Conservation (phyloP, 495 filamentous ascomycete genomes). For the Friedmanniomyces simplex region DNA sequence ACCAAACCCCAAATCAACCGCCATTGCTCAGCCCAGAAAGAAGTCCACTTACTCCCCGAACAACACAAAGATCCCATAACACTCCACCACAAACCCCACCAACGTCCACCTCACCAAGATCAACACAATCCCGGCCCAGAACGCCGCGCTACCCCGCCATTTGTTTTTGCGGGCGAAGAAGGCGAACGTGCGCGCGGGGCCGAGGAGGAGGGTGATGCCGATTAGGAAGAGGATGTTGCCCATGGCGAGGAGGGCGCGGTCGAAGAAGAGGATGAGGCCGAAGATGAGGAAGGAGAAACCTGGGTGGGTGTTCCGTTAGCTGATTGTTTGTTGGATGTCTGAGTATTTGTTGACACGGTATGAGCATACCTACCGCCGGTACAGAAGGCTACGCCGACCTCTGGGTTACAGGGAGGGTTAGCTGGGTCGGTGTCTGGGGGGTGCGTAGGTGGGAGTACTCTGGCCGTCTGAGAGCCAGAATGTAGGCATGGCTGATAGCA, state of each 20-base stretch:
- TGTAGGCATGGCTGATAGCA: slow-evolving; percentile 40
- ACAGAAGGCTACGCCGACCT: slow-evolving; percentile 93
- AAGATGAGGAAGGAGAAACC: slow-evolving; percentile 89
- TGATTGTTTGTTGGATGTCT: no score
- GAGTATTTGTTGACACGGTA: not conserved
- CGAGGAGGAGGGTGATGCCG: slow-evolving; percentile 90
- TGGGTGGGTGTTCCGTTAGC: slow-evolving; percentile 4
- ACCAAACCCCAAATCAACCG: not conserved
- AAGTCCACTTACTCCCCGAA: slow-evolving; percentile 63
- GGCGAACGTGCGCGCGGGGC: slow-evolving; percentile 73
- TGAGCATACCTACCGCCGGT: slow-evolving; percentile 66
- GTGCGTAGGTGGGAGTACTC: slow-evolving; percentile 48
- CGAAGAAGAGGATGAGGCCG: slow-evolving; percentile 92
- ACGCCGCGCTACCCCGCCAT: slow-evolving; percentile 80
- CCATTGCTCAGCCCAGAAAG: not conserved
- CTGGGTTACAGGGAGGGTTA: slow-evolving; percentile 35
- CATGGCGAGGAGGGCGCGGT: slow-evolving; percentile 89
- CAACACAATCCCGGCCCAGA: slow-evolving; percentile 69
- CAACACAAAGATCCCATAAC: slow-evolving; percentile 83
- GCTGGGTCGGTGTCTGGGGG: not conserved
- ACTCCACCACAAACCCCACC: slow-evolving; percentile 78
- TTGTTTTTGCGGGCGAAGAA: slow-evolving; percentile 95
- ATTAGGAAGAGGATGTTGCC: slow-evolving; percentile 96
- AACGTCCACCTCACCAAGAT: slow-evolving; percentile 85
- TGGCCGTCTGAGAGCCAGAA: slow-evolving; percentile 96